Conservation (phyloP, 768 basidiomycete genomes). For the Russula emetica region DNA sequence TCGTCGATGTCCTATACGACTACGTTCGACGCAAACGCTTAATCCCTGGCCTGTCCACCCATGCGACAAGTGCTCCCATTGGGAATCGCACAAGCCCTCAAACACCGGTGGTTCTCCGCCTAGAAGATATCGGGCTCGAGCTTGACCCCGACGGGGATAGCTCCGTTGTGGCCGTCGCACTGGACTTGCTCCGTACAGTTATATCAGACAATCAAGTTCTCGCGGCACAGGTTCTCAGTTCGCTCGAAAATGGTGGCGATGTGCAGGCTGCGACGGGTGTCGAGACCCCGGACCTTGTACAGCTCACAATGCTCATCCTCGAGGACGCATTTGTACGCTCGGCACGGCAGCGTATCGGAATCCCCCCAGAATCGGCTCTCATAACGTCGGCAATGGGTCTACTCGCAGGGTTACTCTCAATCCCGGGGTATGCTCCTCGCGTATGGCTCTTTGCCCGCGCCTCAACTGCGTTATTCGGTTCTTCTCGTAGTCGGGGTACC, state of each 20-base stretch:
- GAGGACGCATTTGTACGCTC: constrained; percentile 68
- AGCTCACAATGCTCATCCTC: constrained; percentile 74
- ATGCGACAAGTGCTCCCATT: background rate
- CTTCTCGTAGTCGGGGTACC: constrained; percentile 58
- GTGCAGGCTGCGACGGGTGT: constrained; percentile 47
- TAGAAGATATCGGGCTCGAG: constrained; percentile 74
- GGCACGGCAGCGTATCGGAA: constrained; percentile 34
- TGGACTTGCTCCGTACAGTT: constrained; percentile 76
- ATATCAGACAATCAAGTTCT: constrained; percentile 66
- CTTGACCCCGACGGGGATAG: constrained; percentile 59
- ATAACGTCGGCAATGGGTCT: constrained; percentile 81
- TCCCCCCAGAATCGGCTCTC: constrained; percentile 52
- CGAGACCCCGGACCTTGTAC: constrained; percentile 66
- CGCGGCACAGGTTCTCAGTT: constrained; percentile 60
- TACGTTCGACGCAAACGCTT: constrained; percentile 59
- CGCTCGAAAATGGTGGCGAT: constrained; percentile 54
- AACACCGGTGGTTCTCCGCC: constrained; percentile 36
- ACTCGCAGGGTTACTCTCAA: constrained; percentile 66
- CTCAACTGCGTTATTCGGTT: constrained; percentile 70
- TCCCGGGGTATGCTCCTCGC: constrained; percentile 71
- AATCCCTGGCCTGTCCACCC: constrained; percentile 32
- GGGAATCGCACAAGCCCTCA: constrained; percentile 12
- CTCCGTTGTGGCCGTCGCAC: constrained; percentile 59
- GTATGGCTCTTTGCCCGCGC: constrained; percentile 89
- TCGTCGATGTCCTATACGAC: constrained; percentile 76